A percentile compares a stretch with the other conserved stretches of the same genome.
These are phyloP conservation scores for Cordyceps tenuipes DNA, from an alignment of 2,329 filamentous ascomycete species.

Conservation along the genomic window DNA sequence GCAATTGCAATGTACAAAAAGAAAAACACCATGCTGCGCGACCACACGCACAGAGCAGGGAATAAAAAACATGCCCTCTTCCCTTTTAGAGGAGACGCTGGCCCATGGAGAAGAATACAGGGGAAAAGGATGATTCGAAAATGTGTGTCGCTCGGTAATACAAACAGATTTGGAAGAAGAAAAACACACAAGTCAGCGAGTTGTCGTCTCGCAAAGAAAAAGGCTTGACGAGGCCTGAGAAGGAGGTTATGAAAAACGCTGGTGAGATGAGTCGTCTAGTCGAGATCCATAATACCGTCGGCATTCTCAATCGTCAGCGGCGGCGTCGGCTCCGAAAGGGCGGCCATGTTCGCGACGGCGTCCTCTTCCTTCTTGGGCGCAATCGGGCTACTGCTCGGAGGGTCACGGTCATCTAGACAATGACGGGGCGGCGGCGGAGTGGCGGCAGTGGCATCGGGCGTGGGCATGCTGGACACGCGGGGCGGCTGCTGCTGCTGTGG, in stretches of 20 bases:
- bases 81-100: background rate
- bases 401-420: background rate
- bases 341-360: slow-evolving; percentile 16
- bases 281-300: slow-evolving; percentile 31
- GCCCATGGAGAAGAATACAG: background rate
- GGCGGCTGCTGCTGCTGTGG: background rate
- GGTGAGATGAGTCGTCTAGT: slow-evolving; percentile 18
- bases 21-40: no score
- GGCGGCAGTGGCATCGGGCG: slow-evolving; percentile 10
- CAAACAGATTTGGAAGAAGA: background rate
- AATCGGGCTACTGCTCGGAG: slow-evolving; percentile 17
- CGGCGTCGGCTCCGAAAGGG: slow-evolving; percentile 31
- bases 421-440: slow-evolving; percentile 2
- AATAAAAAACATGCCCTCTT: background rate
- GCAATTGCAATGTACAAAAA: no score
- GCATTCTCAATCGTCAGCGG: slow-evolving; percentile 32
- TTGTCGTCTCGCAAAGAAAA: background rate
- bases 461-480: slow-evolving; percentile 12
- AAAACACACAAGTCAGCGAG: background rate
- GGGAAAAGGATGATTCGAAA: background rate
- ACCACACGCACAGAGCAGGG: background rate
- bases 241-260: background rate
- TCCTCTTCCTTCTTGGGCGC: slow-evolving; percentile 24
- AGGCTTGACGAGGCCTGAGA: background rate
- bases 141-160: background rate